phyloP scores from a whole-genome alignment of 176 grass and related monocot genomes.

The Triticum monococcum region DNA sequence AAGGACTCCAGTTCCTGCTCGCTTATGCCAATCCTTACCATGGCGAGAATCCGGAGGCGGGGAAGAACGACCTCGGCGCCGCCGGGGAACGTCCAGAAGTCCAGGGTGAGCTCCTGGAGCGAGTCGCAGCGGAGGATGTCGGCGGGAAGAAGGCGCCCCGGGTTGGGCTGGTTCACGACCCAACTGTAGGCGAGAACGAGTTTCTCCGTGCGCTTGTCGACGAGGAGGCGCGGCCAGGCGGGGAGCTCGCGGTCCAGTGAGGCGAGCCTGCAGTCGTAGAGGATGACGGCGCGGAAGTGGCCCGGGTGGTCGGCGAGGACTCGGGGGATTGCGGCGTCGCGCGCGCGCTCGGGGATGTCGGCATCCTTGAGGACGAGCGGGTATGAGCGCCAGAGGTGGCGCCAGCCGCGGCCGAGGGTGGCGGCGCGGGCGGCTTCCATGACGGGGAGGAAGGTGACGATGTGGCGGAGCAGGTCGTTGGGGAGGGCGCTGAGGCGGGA shows the following conservation, averaged over 20 bases:
- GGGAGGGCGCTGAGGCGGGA: neutral
- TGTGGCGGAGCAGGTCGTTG: neutral
- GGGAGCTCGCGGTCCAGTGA: neutral
- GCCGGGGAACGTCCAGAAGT: neutral
- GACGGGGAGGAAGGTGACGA: neutral
- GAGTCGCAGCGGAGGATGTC: constrained; percentile 4
- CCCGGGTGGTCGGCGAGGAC: neutral
- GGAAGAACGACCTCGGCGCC: neutral
- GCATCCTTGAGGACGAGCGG: neutral
- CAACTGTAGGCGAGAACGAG: neutral
- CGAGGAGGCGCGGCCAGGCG: neutral
- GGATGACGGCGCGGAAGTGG: neutral
- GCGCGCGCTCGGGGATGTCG: neutral
- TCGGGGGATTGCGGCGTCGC: neutral
- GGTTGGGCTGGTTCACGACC: neutral
- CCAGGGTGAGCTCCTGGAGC: neutral
- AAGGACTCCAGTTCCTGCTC: constrained; percentile 7
- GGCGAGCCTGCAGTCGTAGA: neutral
- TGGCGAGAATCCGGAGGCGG: neutral
- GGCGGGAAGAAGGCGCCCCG: neutral
- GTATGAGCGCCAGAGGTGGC: constrained; percentile 1
- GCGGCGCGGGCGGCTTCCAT: neutral
- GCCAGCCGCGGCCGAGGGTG: neutral
- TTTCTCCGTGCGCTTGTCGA: neutral
- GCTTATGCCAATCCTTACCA: neutral